Conservation (phyloP, 306 rosid genomes). For the Malus orientalis region DNA sequence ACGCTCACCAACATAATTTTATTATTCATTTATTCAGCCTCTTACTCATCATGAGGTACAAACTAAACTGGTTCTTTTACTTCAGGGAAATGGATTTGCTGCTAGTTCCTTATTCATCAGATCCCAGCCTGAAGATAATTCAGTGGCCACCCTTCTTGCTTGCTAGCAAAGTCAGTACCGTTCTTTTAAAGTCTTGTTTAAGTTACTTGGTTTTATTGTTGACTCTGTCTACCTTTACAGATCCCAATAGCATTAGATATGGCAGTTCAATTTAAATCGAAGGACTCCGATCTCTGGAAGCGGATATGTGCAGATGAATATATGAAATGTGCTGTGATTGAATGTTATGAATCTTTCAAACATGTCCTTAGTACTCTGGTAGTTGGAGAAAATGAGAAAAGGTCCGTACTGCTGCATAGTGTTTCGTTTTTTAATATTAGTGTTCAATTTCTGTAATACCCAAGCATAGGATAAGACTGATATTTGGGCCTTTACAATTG, state of each 20-base stretch:
- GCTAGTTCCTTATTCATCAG: conserved; percentile 90
- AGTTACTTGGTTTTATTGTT: conserved; percentile 22
- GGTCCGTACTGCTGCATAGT: conserved; percentile 38
- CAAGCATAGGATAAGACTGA: neutral
- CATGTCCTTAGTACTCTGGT: conserved; percentile 53
- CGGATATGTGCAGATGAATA: conserved; percentile 89
- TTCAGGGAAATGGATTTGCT: conserved; percentile 96
- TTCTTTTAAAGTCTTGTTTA: conserved; percentile 13
- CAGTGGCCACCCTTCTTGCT: conserved; percentile 99
- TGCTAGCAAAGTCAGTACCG: conserved; percentile 79
- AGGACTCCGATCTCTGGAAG: conserved; percentile 87
- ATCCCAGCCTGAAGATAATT: conserved; percentile 75
- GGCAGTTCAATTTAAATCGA: conserved; percentile 87
- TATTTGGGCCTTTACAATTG: neutral
- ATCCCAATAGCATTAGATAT: conserved; percentile 88
- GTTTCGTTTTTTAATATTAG: neutral
- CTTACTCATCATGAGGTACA: conserved; percentile 9
- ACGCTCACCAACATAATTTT: conserved; percentile 29
- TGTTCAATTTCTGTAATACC: neutral
- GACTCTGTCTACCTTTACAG: conserved; percentile 42
- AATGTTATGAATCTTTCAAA: conserved; percentile 82
- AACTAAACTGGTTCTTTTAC: conserved; percentile 27
- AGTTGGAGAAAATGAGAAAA: conserved; percentile 82
- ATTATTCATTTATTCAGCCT: conserved; percentile 18
- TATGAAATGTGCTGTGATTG: conserved; percentile 90